Percentiles rank a stretch among this genome's conserved stretches.
phyloP scores from a whole-genome alignment of 2,329 filamentous ascomycete genomes.

The Fulvia fulva region DNA sequence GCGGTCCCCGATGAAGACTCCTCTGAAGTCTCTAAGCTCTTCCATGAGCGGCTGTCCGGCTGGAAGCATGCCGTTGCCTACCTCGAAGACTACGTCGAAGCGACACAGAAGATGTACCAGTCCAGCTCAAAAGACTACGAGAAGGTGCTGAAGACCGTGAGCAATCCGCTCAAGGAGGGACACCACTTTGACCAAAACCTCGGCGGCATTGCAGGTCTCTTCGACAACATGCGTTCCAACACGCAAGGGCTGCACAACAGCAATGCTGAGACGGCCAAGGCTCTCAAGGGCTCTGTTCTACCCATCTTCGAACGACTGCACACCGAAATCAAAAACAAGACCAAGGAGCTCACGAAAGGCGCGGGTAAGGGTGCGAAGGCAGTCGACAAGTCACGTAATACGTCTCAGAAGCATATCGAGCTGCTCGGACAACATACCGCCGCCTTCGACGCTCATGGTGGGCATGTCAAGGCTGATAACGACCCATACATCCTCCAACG shows the following conservation, averaged over 20 bases:
- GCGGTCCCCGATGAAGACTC: constrained; percentile 48
- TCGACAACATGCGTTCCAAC: constrained; percentile 90
- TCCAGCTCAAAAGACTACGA: constrained; percentile 91
- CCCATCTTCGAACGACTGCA: constrained; percentile 88
- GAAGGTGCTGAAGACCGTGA: constrained; percentile 88
- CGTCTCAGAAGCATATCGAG: constrained; percentile 94
- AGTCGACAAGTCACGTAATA: constrained; percentile 80
- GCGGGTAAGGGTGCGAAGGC: constrained; percentile 82
- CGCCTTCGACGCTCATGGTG: constrained; percentile 69
- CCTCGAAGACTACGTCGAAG: constrained; percentile 81
- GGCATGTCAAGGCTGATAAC: constrained; percentile 64
- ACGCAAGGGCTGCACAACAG: constrained; percentile 87
- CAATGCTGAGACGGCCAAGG: constrained; percentile 87
- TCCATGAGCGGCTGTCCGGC: constrained; percentile 82
- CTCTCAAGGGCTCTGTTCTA: constrained; percentile 77
- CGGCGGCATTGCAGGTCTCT: constrained; percentile 84
- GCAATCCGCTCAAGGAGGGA: constrained; percentile 78
- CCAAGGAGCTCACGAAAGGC: constrained; percentile 79
- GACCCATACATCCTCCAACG: constrained; percentile 88
- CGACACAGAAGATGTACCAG: constrained; percentile 81
- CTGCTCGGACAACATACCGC: constrained; percentile 83
- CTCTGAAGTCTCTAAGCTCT: constrained; percentile 55
- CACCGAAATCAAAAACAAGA: constrained; percentile 94
- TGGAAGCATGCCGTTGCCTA: constrained; percentile 95
- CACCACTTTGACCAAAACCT: constrained; percentile 88